Base-by-base conservation (phyloP, 2,329 filamentous ascomycete species). In the Ophiostoma ulmi region DNA sequence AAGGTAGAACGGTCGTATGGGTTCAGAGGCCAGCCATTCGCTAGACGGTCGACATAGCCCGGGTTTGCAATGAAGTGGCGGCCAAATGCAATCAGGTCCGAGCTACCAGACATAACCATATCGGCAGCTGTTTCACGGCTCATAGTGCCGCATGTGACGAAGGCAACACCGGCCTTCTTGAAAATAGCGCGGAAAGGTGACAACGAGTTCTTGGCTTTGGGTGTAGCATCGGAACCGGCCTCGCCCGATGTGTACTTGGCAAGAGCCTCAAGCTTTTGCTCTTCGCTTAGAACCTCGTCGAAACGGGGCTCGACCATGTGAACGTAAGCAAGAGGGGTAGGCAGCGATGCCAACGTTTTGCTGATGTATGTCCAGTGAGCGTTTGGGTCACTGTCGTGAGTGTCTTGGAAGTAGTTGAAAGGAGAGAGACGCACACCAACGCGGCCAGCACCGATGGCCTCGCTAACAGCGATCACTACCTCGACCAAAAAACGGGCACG, bases 351-450 rank as follows among this genome's bases (percentile, higher is more conserved):
- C 48, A 87, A 78, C 64, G 83, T 80, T 65, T 78, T 73, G 38
- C 85, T 79, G 20, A 89, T 75, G 74, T 90, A 80, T 3, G 78
- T 78, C 76, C 89, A 90, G 74, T 89, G 86, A 1, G 85, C 83
- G 7, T 83, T 72, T 0, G 87, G 87, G 68, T 90, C 83, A 0
- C 77, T 76, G 84, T 88, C 87, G 64, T 78, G 78, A 86, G 89
- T 86, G 70, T 81, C 82, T 73, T 89, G 86, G 80, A 86, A 90
- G 2, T 77, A 77, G 66, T 80, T 83, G 77, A 82, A 89, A 0
- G 87, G 87, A 5, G 80, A 83, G 26, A 90, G 75, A 7, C 88
- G 81, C 67, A 88, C 84, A n/a, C 79, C 84, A 7, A 81, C 80
- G 70, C 79, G 79, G 14, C 85, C 80, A 0, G 81, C 78, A 13